phyloP scores from a whole-genome alignment of 805 yeast genomes.

The Hyphopichia homilentoma region DNA sequence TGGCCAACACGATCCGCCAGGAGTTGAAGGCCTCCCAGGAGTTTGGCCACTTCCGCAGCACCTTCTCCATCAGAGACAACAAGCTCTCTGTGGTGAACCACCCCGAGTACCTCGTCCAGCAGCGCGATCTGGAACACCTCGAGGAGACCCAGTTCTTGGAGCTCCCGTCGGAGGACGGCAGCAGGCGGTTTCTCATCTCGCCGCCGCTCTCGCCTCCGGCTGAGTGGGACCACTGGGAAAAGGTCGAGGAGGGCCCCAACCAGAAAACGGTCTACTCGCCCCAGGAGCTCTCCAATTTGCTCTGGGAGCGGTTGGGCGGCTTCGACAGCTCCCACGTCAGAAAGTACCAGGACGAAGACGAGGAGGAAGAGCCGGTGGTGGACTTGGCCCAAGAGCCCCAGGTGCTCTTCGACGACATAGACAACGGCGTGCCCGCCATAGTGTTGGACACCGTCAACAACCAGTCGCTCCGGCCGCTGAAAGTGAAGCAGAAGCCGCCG shows the following conservation, averaged over 20 bases:
- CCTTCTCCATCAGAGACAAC: constrained; percentile 35
- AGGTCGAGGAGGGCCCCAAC: constrained; percentile 40
- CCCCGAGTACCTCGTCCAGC: constrained; percentile 7
- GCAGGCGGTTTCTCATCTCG: constrained; percentile 38
- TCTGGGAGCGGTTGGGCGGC: constrained; percentile 44
- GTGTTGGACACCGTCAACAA: constrained; percentile 29
- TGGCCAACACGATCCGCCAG: constrained; percentile 18
- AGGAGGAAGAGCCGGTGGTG: constrained; percentile 6
- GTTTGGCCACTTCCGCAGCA: constrained; percentile 15
- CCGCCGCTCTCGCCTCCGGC: constrained; percentile 44
- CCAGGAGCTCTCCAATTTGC: constrained; percentile 36
- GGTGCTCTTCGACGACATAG: constrained; percentile 33
- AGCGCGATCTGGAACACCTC: constrained; percentile 8
- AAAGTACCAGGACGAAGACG: constrained; percentile 17
- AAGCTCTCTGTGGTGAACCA: constrained; percentile 9
- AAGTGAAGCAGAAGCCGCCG: constrained; percentile 7
- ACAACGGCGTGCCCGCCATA: constrained; percentile 39
- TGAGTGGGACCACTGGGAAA: constrained; percentile 42
- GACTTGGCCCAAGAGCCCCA: constrained; percentile 30
- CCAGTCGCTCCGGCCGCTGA: constrained; percentile 14
- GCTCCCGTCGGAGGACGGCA: constrained; percentile 36
- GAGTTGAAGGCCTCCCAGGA: constrained; percentile 10
- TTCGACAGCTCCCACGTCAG: constrained; percentile 32
- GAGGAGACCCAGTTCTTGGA: constrained; percentile 28
- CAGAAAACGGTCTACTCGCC: constrained; percentile 32